Evolutionary conservation across 2,329 filamentous ascomycete genomes (phyloP), one percentile per base, ranked within the genome.

Genomic region (Dothistroma pini): DNA sequence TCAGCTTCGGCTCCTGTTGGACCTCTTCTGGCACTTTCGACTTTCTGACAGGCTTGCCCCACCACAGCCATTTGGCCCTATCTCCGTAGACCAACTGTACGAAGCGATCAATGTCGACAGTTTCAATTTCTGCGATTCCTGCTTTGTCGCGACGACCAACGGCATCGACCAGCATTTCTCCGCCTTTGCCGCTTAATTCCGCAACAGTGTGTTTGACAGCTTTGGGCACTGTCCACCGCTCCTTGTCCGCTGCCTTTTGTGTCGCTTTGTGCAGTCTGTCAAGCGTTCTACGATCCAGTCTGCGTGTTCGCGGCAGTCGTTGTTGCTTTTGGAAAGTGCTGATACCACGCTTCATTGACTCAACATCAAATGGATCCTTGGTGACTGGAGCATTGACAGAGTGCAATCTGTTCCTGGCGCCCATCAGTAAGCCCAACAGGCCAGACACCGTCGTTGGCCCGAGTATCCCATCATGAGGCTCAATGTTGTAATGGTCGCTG

Each of bases 131-230:
- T 4, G 90, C 89, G 66, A 97, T 93, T 3, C 91, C 91, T 59
- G 88, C 91, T 75, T 96, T 96, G 68, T 96, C 92, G 53, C 89
- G 87, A 35, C 80, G 78, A 29, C 89, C 89, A 6, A 96, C 92
- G 81, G 96, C 96, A n/a, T 91, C 93, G 81, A 96, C 91, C 52
- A 97, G 89, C 78, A 97, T 90, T 74, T 97, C 93, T 53, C 93
- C 93, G 57, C 93, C 89, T 74, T 97, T 96, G 14, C 95, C 93
- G 67, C 91, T 91, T 44, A 99, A 86, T 75, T 97, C 95, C 19
- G 90, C 92, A 52, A 97, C 90, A 0, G 93, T 97, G 2, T 91
- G 96, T 74, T 97, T 97, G 70, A 99, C 91, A 19, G 93, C 93
- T 70, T 91, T 89, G 55, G 92, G 90, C n/a, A 96, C 90, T 16